phyloP scores from a whole-genome alignment of 129 eudicot genomes.

The Ambrosia artemisiifolia region DNA sequence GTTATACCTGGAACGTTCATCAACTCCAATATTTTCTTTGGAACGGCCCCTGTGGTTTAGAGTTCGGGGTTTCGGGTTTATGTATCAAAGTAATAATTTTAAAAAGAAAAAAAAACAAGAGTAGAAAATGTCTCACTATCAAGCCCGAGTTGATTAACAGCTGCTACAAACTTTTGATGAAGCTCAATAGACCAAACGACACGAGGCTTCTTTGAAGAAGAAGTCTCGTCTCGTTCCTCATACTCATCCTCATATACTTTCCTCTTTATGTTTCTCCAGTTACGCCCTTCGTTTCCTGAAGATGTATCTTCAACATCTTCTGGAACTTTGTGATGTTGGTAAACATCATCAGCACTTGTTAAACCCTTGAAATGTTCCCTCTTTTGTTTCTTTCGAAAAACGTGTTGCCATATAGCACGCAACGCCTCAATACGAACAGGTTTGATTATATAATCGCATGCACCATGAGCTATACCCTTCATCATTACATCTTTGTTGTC shows the following conservation, averaged over 20 bases:
- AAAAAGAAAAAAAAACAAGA: background rate
- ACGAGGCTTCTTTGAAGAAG: conserved; percentile 77
- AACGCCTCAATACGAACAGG: conserved; percentile 86
- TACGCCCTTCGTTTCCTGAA: conserved; percentile 65
- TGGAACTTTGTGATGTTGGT: conserved; percentile 41
- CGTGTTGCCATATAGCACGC: conserved; percentile 89
- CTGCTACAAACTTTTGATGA: conserved; percentile 81
- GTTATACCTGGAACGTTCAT: conserved; percentile 96
- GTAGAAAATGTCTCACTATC: conserved; percentile 60
- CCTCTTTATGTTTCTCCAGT: conserved; percentile 56
- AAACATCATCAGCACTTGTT: conserved; percentile 59
- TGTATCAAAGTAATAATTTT: background rate
- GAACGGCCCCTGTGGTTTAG: conserved; percentile 75
- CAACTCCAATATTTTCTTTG: conserved; percentile 86
- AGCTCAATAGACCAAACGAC: conserved; percentile 93
- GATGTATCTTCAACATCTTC: conserved; percentile 67
- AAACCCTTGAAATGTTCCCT: conserved; percentile 67
- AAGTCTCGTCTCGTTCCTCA: conserved; percentile 69
- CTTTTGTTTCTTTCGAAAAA: conserved; percentile 66
- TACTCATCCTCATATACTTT: conserved; percentile 52
- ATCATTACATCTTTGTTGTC: conserved; percentile 64
- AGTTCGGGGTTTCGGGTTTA: background rate
- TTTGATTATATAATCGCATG: conserved; percentile 86
- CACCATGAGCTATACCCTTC: conserved; percentile 96
- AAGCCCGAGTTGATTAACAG: conserved; percentile 84